phyloP scores from a whole-genome alignment of 768 basidiomycete species.

The Panellus pusillus region DNA sequence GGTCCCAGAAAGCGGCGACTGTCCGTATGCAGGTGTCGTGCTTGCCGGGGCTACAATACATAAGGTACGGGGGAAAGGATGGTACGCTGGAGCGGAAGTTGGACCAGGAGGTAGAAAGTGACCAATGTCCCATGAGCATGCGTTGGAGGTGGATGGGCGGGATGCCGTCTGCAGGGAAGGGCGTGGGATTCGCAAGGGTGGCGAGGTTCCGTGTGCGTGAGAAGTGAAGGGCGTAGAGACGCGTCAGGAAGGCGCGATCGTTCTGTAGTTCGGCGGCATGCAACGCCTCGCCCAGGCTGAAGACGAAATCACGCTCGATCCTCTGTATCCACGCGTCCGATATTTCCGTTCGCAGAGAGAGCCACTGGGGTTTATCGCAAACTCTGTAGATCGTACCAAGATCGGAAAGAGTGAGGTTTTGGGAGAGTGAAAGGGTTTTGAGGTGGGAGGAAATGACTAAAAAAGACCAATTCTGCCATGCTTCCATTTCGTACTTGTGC shows the following conservation, averaged over 20 bases:
- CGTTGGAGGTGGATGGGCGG: neutral
- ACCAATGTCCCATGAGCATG: neutral
- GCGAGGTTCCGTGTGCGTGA: neutral
- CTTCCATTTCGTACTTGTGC: slow-evolving; percentile 8
- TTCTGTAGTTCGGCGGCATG: slow-evolving; percentile 1
- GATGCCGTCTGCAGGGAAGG: neutral
- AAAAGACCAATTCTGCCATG: slow-evolving; percentile 2
- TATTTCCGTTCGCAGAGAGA: neutral
- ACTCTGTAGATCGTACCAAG: neutral
- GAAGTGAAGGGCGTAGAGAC: neutral
- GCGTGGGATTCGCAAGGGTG: neutral
- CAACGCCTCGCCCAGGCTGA: neutral
- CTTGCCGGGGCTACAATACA: too few relatives aligned
- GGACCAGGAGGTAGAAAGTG: neutral
- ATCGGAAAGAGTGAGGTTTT: neutral
- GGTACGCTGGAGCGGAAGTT: too few relatives aligned
- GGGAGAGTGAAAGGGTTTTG: neutral
- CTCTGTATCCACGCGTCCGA: neutral
- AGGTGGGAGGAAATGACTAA: neutral
- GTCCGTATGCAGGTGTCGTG: too few relatives aligned
- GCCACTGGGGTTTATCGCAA: neutral
- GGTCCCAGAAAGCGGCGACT: too few relatives aligned
- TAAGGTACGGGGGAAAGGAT: too few relatives aligned
- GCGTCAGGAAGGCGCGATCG: neutral
- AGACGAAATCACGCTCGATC: neutral